Percentiles rank a stretch among this genome's conserved stretches.
phyloP scores from a whole-genome alignment of 139 green algal species.

The Tetradesmus obliquus region DNA sequence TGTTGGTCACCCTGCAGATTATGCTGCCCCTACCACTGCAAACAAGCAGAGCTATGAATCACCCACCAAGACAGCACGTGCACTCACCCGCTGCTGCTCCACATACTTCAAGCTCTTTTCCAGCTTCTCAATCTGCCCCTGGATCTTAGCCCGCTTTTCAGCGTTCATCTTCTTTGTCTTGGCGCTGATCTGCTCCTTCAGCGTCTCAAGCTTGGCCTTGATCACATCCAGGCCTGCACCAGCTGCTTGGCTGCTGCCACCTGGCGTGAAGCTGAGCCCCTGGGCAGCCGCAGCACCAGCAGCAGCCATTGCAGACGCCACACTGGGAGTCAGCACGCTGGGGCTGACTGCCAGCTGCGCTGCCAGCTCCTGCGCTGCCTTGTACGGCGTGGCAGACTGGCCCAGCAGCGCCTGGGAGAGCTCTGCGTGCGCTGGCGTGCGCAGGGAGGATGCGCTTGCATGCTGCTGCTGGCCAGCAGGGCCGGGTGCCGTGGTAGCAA shows the following conservation, averaged over 20 bases:
- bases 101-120: conserved; percentile 34
- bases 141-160: conserved; percentile 11
- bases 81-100: conserved; percentile 43
- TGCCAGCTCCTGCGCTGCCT: conserved; percentile 24
- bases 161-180: conserved; percentile 36
- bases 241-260: not conserved
- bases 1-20: not conserved
- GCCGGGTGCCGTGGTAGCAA: conserved; percentile 12
- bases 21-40: not conserved
- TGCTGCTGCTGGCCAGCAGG: not conserved
- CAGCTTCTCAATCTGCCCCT: conserved; percentile 41
- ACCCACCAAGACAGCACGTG: not conserved
- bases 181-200: conserved; percentile 17
- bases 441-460: not conserved
- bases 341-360: conserved; percentile 39
- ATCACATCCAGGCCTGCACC: not conserved
- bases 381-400: conserved; percentile 19
- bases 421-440: conserved; percentile 21
- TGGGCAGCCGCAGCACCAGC: not conserved
- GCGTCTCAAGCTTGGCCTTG: conserved; percentile 10
- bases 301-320: conserved; percentile 15
- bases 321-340: conserved; percentile 35
- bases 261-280: not conserved
- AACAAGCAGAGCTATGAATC: not conserved
- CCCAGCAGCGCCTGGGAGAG: conserved; percentile 22